Conservation (phyloP, 495 filamentous ascomycete genomes). For the Cairneyella variabilis region DNA sequence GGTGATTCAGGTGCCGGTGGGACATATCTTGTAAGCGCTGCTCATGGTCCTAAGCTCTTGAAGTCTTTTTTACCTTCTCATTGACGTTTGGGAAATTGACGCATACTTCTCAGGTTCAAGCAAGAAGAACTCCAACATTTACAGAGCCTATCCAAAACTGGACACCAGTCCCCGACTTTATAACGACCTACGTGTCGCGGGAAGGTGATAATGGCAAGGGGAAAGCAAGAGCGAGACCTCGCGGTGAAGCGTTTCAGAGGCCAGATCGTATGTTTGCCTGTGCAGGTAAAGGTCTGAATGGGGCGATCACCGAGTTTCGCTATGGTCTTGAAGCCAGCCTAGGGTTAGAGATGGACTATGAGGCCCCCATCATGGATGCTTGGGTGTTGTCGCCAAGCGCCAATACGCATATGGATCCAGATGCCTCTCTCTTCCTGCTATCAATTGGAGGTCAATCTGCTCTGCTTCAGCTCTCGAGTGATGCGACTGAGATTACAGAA, state of each 20-base stretch:
- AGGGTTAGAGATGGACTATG: constrained; percentile 47
- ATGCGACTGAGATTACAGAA: constrained; percentile 33
- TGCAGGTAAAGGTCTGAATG: constrained; percentile 52
- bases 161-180: constrained; percentile 74
- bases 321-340: constrained; percentile 68
- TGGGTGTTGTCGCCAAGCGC: constrained; percentile 23
- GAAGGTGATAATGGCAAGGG: constrained; percentile 4
- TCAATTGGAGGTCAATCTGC: constrained; percentile 42
- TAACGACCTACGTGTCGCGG: constrained; percentile 32
- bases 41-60: background rate
- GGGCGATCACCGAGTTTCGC: constrained; percentile 65
- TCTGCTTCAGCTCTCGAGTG: constrained; percentile 33
- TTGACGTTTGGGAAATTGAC: constrained; percentile 29
- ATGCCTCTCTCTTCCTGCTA: constrained; percentile 36
- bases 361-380: constrained; percentile 29
- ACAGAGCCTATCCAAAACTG: constrained; percentile 72
- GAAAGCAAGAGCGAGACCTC: constrained; percentile 1
- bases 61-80: constrained; percentile 13
- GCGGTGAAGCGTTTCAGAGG: no score
- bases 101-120: constrained; percentile 25
- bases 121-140: constrained; percentile 41
- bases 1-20: constrained; percentile 81
- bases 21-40: constrained; percentile 59
- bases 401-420: background rate
- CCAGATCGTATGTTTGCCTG: constrained; percentile 55